These are phyloP conservation scores for Erysimum cheiranthoides DNA, from an alignment of 345 rosid species.

Conservation along the genomic window DNA sequence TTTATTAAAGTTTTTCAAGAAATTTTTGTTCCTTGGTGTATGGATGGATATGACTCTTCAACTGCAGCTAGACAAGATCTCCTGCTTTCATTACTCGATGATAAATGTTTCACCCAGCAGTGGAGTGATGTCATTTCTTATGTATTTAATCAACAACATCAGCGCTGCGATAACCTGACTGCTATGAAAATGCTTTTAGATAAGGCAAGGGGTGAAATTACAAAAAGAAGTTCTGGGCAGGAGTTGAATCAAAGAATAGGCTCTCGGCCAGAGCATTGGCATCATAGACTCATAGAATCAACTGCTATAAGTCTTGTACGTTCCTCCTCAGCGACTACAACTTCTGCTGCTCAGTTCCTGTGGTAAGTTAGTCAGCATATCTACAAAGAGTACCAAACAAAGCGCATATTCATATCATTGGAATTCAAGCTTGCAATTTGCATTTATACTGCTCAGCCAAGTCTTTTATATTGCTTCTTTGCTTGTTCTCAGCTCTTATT, in stretches of 20 bases:
- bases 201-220: constrained; percentile 67
- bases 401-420: constrained; percentile 9
- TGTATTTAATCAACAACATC: constrained; percentile 52
- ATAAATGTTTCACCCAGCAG: constrained; percentile 78
- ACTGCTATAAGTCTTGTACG: constrained; percentile 60
- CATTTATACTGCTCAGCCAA: constrained; percentile 10
- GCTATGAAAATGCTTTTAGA: constrained; percentile 68
- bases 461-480: constrained; percentile 29
- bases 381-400: constrained; percentile 23
- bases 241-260: constrained; percentile 50
- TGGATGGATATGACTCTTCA: constrained; percentile 56
- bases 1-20: constrained; percentile 66
- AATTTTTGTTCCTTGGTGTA: constrained; percentile 88
- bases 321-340: constrained; percentile 52
- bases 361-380: constrained; percentile 55
- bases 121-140: constrained; percentile 69
- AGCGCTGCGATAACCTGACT: constrained; percentile 49
- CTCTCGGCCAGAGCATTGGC: constrained; percentile 69
- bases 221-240: constrained; percentile 49
- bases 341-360: constrained; percentile 62
- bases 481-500: constrained; percentile 30
- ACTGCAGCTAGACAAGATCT: constrained; percentile 70
- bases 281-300: constrained; percentile 79
- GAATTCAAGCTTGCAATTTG: neutral
- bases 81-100: constrained; percentile 74